Evolutionary conservation across 2,329 filamentous ascomycete genomes (phyloP).

Genomic region (Neopestalotiopsis clavispora): DNA sequence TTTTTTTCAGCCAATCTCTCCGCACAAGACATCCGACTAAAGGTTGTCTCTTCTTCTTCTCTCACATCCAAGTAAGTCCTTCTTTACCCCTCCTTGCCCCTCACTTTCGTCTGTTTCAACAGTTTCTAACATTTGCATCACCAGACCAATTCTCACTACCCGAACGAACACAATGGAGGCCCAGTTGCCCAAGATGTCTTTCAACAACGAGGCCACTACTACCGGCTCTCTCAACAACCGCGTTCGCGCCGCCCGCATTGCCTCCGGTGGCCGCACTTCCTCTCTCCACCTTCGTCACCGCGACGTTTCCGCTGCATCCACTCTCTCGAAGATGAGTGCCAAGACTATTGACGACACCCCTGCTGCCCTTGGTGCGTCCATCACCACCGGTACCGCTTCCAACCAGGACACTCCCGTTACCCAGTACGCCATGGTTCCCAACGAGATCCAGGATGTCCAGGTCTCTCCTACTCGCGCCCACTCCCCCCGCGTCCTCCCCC

Average conservation of each 20-base stretch:
- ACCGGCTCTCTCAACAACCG: no score
- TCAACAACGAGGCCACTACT: neutral
- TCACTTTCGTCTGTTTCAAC: neutral
- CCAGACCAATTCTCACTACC: neutral
- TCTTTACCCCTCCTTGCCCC: neutral
- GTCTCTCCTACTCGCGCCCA: neutral
- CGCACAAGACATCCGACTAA: neutral
- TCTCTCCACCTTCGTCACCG: neutral
- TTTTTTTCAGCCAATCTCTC: neutral
- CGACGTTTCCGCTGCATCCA: neutral
- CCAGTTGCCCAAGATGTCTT: neutral
- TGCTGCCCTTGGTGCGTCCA: neutral
- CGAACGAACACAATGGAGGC: neutral
- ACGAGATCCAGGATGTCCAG: neutral
- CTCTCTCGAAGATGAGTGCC: neutral
- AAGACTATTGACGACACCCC: neutral
- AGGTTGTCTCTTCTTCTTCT: neutral
- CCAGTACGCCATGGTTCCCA: neutral
- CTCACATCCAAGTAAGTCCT: neutral
- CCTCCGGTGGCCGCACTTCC: neutral
- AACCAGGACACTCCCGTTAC: neutral
- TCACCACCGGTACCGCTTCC: slow-evolving; percentile 24
- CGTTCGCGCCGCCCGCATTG: neutral
- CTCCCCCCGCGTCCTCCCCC: neutral
- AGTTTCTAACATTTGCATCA: neutral